Percentiles rank a stretch among this genome's conserved stretches.
phyloP scores from a whole-genome alignment of 345 rosid species.

The Citrus glauca region DNA sequence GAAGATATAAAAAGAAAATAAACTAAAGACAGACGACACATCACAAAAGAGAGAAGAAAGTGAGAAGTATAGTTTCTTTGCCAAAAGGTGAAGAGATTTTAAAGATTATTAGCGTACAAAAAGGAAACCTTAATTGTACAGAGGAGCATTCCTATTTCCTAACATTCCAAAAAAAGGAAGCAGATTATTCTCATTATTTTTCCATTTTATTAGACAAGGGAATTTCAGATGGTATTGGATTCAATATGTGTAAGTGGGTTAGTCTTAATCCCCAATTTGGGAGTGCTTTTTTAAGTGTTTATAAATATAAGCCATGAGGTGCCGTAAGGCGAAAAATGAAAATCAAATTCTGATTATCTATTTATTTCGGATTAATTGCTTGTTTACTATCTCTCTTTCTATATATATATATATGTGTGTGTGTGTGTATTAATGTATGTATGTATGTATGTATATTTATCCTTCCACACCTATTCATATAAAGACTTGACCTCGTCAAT shows the following conservation, averaged over 20 bases:
- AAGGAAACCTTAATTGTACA: constrained; percentile 24
- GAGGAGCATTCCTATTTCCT: background rate
- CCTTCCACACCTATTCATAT: background rate
- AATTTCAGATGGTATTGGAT: background rate
- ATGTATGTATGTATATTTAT: background rate
- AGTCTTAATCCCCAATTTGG: background rate
- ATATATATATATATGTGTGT: too few species aligned
- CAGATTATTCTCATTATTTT: background rate
- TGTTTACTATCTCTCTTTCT: background rate
- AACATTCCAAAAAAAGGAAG: background rate
- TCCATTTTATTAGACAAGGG: background rate
- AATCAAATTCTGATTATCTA: background rate
- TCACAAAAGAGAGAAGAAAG: background rate
- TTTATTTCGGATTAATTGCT: background rate
- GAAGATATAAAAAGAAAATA: background rate
- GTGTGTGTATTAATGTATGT: rapidly evolving
- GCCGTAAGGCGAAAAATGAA: constrained; percentile 23
- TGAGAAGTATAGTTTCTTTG: background rate
- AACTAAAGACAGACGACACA: background rate
- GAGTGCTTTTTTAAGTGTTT: background rate
- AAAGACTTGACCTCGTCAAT: background rate
- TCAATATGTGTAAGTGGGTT: background rate
- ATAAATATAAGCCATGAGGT: constrained; percentile 3
- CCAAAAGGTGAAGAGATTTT: background rate
- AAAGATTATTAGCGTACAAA: background rate